Percentiles rank a stretch among this genome's conserved stretches.
Evolutionary conservation across 2,329 filamentous ascomycete species (phyloP).

Genomic region (Fusarium marasasianum): DNA sequence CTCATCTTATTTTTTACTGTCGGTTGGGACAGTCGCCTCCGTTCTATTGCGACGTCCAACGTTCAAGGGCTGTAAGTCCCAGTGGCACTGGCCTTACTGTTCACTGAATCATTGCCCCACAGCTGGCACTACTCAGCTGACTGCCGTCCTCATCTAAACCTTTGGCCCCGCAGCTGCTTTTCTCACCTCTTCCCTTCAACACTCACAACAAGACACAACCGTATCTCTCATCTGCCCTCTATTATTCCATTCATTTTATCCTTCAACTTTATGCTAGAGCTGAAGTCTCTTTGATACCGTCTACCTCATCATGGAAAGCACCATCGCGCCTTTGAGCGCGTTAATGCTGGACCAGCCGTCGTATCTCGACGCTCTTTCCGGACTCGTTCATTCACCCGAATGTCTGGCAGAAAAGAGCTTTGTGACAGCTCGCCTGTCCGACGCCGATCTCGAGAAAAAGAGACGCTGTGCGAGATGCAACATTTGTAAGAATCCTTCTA

Average conservation of each 20-base stretch:
- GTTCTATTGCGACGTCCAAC: not conserved
- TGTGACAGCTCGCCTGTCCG: not conserved
- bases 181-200: not conserved
- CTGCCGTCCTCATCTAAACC: not conserved
- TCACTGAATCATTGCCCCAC: not conserved
- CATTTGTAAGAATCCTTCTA: not conserved
- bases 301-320: not conserved
- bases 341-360: not conserved
- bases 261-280: accelerated
- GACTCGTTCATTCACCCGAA: not conserved
- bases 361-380: not conserved
- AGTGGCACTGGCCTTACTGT: not conserved
- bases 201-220: not conserved
- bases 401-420: not conserved
- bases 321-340: not conserved
- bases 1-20: no score
- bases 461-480: not conserved
- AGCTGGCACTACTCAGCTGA: not conserved
- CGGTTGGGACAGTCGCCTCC: accelerated
- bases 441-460: not conserved
- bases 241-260: not conserved
- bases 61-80: not conserved
- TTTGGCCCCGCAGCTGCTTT: not conserved
- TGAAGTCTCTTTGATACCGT: not conserved
- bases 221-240: accelerated